These are phyloP conservation scores for Leucocoprinus leucothites DNA, from an alignment of 768 basidiomycete genomes.

Conservation along the genomic window DNA sequence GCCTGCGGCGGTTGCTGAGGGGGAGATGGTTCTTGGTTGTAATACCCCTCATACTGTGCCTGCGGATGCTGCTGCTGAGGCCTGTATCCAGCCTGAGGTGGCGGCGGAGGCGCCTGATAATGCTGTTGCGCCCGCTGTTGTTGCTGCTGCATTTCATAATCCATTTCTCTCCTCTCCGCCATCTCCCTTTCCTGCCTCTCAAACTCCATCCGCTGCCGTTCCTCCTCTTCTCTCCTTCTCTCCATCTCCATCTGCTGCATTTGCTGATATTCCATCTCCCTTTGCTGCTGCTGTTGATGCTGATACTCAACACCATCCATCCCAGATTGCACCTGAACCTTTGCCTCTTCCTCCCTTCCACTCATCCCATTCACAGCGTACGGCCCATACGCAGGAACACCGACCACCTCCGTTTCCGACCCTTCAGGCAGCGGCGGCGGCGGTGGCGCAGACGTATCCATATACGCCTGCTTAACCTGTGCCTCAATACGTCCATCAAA, in stretches of 20 bases:
- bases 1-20: background rate
- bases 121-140: slow-evolving; percentile 17
- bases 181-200: slow-evolving; percentile 21
- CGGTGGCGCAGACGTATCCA: slow-evolving; percentile 12
- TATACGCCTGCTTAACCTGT: slow-evolving; percentile 47
- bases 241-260: slow-evolving; percentile 24
- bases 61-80: slow-evolving; percentile 18
- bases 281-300: slow-evolving; percentile 21
- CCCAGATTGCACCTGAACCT: slow-evolving; percentile 15
- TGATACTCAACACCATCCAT: slow-evolving; percentile 19
- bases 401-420: background rate
- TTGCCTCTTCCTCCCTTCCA: slow-evolving; percentile 22
- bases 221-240: slow-evolving; percentile 23
- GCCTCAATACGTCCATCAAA: slow-evolving; percentile 53
- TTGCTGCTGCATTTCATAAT: slow-evolving; percentile 14
- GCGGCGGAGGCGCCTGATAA: slow-evolving; percentile 3
- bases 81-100: background rate
- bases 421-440: background rate
- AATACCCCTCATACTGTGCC: slow-evolving; percentile 11
- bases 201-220: slow-evolving; percentile 17
- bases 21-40: background rate
- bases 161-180: slow-evolving; percentile 11
- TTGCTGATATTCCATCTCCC: slow-evolving; percentile 19
- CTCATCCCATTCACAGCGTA: slow-evolving; percentile 23
- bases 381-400: slow-evolving; percentile 16